phyloP scores from a whole-genome alignment of 148 eudicot species.

The Arctostaphylos glauca region DNA sequence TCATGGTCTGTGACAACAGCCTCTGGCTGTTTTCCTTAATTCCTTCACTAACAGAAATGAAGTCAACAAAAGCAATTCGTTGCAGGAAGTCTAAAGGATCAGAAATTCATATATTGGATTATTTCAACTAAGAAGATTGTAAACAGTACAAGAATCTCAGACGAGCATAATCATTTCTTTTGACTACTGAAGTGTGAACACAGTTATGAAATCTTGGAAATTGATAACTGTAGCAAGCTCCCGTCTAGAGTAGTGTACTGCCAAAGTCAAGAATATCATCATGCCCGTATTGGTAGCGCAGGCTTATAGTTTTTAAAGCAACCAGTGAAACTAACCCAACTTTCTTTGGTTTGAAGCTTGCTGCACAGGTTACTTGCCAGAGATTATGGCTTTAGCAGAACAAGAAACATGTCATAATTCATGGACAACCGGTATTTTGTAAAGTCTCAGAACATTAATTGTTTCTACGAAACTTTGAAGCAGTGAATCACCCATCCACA shows the following conservation, averaged over 20 bases:
- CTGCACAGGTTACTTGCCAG: background rate
- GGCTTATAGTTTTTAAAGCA: background rate
- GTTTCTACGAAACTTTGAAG: background rate
- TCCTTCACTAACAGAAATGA: too few species aligned
- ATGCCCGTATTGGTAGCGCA: background rate
- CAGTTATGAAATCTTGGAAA: too few species aligned
- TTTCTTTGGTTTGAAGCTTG: background rate
- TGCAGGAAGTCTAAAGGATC: too few species aligned
- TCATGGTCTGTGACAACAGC: too few species aligned
- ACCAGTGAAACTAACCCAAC: background rate
- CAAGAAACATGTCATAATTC: background rate
- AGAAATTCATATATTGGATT: background rate
- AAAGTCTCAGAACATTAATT: background rate
- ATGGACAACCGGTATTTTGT: too few species aligned
- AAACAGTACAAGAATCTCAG: background rate
- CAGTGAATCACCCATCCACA: background rate
- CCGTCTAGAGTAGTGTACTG: background rate
- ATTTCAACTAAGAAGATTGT: background rate
- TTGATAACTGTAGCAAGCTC: background rate
- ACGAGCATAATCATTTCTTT: background rate
- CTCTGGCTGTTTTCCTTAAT: too few species aligned
- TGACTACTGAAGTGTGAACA: background rate
- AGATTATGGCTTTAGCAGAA: background rate
- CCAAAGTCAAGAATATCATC: background rate
- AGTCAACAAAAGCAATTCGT: too few species aligned